Base-by-base conservation (phyloP, 108 stramenopile genomes). In the Conticribra weissflogii region DNA sequence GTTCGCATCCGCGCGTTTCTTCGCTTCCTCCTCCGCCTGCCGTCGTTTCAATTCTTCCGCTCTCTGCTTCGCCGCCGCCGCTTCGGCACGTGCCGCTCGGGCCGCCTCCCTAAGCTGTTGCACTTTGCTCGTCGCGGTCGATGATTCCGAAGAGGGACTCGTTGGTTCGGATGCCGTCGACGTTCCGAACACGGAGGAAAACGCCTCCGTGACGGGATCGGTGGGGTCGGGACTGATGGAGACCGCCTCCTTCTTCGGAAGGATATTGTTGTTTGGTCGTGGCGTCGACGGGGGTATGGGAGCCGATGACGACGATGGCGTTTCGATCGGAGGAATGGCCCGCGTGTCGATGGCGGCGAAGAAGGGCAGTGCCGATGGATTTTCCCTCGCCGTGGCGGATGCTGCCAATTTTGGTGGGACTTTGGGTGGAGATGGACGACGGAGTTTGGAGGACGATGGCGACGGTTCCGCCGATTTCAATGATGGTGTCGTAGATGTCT, bases 91-190 rank as follows among this genome's bases (percentile, higher is more conserved):
- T 33, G 71, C 72, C 8, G 61, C 56, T 18, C 21, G 50, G 14
- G 76, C 72, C 33, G 60, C 60, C 57, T 74, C 41, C 47, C 65
- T 63, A 15, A 74, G 73, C 53, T 66, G 53, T 46, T 59, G 47
- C 2, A 36, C 48, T 59, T 52, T 66, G 21, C 29, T 59, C 22
- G n/a, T 22, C 22, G 27, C 23, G 45, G 18, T 30, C n/a, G n/a
- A n/a, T n/a, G n/a, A n/a, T n/a, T n/a, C n/a, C n/a, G n/a, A n/a
- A n/a, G n/a, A n/a, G n/a, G n/a, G n/a, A n/a, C n/a, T n/a, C n/a
- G n/a, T 52, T 73, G 51, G 25, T n/a, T 31, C 8, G 36, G 29
- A 7, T 16, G 21, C 16, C n/a, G 58, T 56, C 18, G n/a, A 3
- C 32, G 3, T 34, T 41, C 31, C 24, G 21, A 54, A 52, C 8